These are phyloP conservation scores for Lasiosphaeris hirsuta DNA, from an alignment of 495 filamentous ascomycete species.

Conservation along the genomic window DNA sequence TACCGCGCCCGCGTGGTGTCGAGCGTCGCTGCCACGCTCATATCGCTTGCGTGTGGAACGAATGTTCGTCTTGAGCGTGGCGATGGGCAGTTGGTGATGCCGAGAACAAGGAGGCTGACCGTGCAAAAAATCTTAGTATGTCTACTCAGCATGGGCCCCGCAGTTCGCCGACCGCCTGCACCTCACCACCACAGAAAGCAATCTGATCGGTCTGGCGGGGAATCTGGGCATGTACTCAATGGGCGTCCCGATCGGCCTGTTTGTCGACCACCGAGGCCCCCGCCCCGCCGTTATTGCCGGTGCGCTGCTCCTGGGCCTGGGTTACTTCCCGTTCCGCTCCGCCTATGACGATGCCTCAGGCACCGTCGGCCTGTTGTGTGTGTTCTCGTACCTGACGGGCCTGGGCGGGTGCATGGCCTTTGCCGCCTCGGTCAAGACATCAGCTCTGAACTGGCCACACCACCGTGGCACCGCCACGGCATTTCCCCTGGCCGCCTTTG, in stretches of 20 bases:
- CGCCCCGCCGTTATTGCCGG: slow-evolving; percentile 73
- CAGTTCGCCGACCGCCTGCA: slow-evolving; percentile 84
- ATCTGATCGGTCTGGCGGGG: slow-evolving; percentile 86
- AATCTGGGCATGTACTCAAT: slow-evolving; percentile 94
- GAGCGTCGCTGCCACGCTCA: slow-evolving; percentile 78
- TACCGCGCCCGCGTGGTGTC: slow-evolving; percentile 65
- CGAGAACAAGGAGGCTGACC: not conserved
- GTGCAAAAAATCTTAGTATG: slow-evolving; percentile 62
- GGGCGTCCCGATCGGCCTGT: slow-evolving; percentile 84
- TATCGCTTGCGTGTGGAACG: slow-evolving; percentile 86
- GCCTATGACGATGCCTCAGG: slow-evolving; percentile 62
- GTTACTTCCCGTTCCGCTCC: slow-evolving; percentile 77
- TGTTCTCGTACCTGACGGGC: slow-evolving; percentile 82
- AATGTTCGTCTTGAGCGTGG: slow-evolving; percentile 56
- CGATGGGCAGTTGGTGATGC: not conserved
- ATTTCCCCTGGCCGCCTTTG: slow-evolving; percentile 88
- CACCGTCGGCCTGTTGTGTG: slow-evolving; percentile 65
- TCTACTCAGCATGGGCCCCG: slow-evolving; percentile 96
- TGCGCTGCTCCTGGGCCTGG: slow-evolving; percentile 62
- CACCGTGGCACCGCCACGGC: slow-evolving; percentile 92
- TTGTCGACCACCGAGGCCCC: slow-evolving; percentile 82
- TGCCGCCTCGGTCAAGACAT: slow-evolving; percentile 77
- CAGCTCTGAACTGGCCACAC: slow-evolving; percentile 87
- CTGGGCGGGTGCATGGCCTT: slow-evolving; percentile 86
- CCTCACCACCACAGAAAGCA: slow-evolving; percentile 84